Base-by-base conservation (phyloP, 805 yeast genomes). In the Nakazawaea anatomiae region DNA sequence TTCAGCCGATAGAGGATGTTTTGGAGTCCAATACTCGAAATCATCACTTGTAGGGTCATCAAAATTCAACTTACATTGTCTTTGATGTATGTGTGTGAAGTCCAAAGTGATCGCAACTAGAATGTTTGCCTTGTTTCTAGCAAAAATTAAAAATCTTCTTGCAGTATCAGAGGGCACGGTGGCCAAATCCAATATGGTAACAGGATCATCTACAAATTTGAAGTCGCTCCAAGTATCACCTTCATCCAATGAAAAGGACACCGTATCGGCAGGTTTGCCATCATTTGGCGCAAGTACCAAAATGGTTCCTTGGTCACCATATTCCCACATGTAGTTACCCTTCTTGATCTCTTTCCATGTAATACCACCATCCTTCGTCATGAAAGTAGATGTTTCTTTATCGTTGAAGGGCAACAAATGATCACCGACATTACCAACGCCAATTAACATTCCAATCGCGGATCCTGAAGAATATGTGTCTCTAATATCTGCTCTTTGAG, bases 81-180 rank as follows among this genome's bases (percentile, higher is more conserved):
- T 71, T 32, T 61, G 58, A 45, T 79, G 71, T 35, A 79, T 60
- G 5, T 66, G 67, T 1, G 77, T 66, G 66, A 87, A 87, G 60
- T 87, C 89, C 32, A 87, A 57, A 30, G 80, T 73, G 46, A 73
- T 69, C 0, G 79, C 72, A 11, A 70, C 48, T 32, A 59, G 56
- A 5, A 49, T 31, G 25, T 54, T 52, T 3, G 48, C 60, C 12
- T 65, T 74, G 38, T 78, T 83, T 52, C 66, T 66, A 1, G 79
- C 83, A 57, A 90, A 75, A 4, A 94, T 63, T 44, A 88, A 58
- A 62, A 94, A 90, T 60, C 83, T 83, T 54, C 90, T 70, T 3
- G 96, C 82, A n/a, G 89, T 87, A 65, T 92, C 98, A 1, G 89
- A 77, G 4, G 98, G 98, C 35, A 89, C 90, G 1, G 98, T 92